These are phyloP conservation scores for Fusarium sp. DNA, from an alignment of 2,329 filamentous ascomycete species.

Conservation along the genomic window DNA sequence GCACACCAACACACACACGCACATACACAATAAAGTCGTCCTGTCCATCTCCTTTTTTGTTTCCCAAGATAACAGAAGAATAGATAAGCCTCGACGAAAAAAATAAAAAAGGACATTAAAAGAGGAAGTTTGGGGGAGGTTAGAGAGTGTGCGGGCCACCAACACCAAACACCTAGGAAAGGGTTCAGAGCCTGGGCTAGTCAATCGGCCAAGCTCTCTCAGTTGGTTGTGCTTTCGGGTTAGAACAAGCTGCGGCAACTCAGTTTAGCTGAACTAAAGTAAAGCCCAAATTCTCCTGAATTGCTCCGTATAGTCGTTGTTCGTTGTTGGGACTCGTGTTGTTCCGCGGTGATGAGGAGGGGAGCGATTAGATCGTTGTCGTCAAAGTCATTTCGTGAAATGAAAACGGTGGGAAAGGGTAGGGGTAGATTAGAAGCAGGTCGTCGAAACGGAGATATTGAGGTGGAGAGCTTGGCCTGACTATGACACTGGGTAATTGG, in stretches of 20 bases:
- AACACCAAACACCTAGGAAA: constrained; percentile 26
- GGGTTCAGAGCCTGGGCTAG: constrained; percentile 14
- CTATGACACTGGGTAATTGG: constrained; percentile 34
- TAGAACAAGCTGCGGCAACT: constrained; percentile 10
- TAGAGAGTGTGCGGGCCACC: constrained; percentile 21
- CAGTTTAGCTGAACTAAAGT: constrained; percentile 18
- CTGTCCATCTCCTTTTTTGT: constrained; percentile 39
- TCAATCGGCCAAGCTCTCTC: constrained; percentile 27
- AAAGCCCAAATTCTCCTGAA: constrained; percentile 32
- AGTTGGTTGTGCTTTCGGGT: constrained; percentile 4
- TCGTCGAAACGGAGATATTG: constrained; percentile 30
- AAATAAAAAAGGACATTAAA: constrained; percentile 45
- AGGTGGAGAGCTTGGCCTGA: constrained; percentile 32
- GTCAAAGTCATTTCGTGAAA: constrained; percentile 33
- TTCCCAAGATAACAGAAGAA: constrained; percentile 44
- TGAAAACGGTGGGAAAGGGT: constrained; percentile 19
- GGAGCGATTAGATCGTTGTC: constrained; percentile 27
- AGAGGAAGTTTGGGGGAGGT: constrained; percentile 24
- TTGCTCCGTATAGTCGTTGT: constrained; percentile 30
- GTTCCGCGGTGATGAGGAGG: constrained; percentile 17
- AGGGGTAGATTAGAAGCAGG: constrained; percentile 24
- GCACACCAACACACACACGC: constrained; percentile 18
- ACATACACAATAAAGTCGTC: constrained; percentile 36
- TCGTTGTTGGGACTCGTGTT: constrained; percentile 16
- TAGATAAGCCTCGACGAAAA: constrained; percentile 44